A percentile compares a stretch with the other conserved stretches of the same genome.
Conservation (phyloP, 768 basidiomycete genomes). For the Suillus lakei region DNA sequence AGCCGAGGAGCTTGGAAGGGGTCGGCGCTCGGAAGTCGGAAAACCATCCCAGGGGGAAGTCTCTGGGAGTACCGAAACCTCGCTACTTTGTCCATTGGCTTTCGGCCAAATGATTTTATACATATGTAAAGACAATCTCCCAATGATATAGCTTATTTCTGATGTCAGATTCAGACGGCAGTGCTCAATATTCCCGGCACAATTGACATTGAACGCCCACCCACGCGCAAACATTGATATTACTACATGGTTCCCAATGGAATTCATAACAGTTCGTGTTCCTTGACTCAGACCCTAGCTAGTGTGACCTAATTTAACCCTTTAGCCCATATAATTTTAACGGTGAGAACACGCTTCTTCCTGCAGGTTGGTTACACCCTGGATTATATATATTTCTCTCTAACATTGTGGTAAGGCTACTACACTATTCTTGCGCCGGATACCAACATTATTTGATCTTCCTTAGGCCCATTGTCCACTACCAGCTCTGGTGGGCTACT, state of each 20-base stretch:
- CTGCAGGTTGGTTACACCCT: background rate
- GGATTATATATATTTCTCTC: too few species aligned
- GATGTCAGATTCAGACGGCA: background rate
- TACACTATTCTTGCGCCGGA: slow-evolving; percentile 92
- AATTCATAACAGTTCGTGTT: background rate
- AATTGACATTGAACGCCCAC: background rate
- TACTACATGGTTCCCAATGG: background rate
- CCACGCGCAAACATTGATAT: background rate
- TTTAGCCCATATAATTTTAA: too few species aligned
- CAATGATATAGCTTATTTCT: background rate
- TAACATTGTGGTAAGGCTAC: too few species aligned
- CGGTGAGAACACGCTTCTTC: background rate
- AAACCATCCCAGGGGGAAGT: background rate
- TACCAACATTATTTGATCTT: slow-evolving; percentile 92
- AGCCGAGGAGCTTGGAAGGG: background rate
- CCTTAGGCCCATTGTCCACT: slow-evolving; percentile 44
- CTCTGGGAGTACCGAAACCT: background rate
- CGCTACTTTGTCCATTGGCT: background rate
- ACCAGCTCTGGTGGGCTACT: too few species aligned
- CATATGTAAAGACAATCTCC: background rate
- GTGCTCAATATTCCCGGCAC: background rate
- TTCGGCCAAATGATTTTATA: background rate
- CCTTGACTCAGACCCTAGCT: background rate
- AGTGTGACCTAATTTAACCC: too few species aligned
- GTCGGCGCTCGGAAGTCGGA: background rate